Base-by-base conservation (phyloP, 2,329 filamentous ascomycete species). In the Diplodia seriata region DNA sequence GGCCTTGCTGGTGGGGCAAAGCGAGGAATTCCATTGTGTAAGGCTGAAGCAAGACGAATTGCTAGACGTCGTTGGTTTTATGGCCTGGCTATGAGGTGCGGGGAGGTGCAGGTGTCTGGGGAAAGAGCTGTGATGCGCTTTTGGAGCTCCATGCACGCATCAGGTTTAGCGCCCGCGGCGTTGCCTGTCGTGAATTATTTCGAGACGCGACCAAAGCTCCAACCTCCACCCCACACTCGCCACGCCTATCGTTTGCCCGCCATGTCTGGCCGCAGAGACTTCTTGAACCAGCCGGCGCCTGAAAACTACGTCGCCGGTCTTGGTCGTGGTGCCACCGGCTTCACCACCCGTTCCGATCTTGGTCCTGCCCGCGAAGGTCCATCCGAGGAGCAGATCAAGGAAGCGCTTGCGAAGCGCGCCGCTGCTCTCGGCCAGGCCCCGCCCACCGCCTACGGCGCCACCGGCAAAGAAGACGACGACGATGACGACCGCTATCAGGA, bases 301-400 rank as follows among this genome's bases (percentile, higher is more conserved):
- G 84, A 85, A 74, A 86, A 86, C 78, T 86, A 86, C 73, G 94
- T 99, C 71, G 95, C 95, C 71, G 95, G 95, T 87, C 89, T 99
- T 71, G 95, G 95, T 81, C 91, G 96, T 85, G 95, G 95, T 82
- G 96, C 96, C 26, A 99, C 95, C 8, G 95, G 96, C 69, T 99
- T 99, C 83, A 98, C 95, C 18, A 99, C 95, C 50, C 89, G 96
- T 75, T 98, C 94, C 68, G 95, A 99, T 86, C 85, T 99, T 68
- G 95, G 96, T 68, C 95, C 96, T 62, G 94, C 94, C 69, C 88
- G 94, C 74, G 94, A 97, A 83, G 95, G 95, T 18, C 95, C 95
- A 59, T 97, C 92, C 70, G 94, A 97, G 75, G 95, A 99, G 78
- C 94, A 98, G 81, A 97, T 99, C 82, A 97, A 98, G 80, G 95